phyloP scores from a whole-genome alignment of 192 early-diverging fungal genomes.

The Backusella westeae region DNA sequence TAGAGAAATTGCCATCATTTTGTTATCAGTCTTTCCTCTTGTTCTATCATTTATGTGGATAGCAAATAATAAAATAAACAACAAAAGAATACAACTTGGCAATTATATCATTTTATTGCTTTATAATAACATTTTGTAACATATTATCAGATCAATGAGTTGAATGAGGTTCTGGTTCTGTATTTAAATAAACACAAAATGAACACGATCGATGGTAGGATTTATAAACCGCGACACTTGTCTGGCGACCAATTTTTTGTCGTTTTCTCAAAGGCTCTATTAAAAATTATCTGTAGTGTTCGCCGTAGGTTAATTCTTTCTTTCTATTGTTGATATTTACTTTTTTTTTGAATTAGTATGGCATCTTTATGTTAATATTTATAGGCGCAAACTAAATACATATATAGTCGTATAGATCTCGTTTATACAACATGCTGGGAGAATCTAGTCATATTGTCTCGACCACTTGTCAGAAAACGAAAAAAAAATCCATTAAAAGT shows the following conservation, averaged over 20 bases:
- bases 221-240: background rate
- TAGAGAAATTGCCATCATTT: too few species aligned
- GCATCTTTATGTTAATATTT: background rate
- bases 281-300: too few species aligned
- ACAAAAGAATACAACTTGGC: too few species aligned
- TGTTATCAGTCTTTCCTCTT: too few species aligned
- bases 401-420: background rate
- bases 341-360: background rate
- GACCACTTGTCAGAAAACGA: background rate
- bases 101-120: too few species aligned
- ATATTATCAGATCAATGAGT: background rate
- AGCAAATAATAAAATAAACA: too few species aligned
- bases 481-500: background rate
- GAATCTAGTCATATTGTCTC: background rate
- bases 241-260: background rate
- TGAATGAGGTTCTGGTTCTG: background rate
- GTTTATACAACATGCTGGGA: background rate
- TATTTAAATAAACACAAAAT: background rate
- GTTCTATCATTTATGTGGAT: too few species aligned
- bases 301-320: background rate
- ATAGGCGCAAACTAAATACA: background rate
- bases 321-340: background rate
- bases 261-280: background rate
- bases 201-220: background rate
- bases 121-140: too few species aligned